Percentiles rank a stretch among this genome's conserved stretches.
phyloP scores from a whole-genome alignment of 2,329 filamentous ascomycete species.

The Ambrosiella beaveri region DNA sequence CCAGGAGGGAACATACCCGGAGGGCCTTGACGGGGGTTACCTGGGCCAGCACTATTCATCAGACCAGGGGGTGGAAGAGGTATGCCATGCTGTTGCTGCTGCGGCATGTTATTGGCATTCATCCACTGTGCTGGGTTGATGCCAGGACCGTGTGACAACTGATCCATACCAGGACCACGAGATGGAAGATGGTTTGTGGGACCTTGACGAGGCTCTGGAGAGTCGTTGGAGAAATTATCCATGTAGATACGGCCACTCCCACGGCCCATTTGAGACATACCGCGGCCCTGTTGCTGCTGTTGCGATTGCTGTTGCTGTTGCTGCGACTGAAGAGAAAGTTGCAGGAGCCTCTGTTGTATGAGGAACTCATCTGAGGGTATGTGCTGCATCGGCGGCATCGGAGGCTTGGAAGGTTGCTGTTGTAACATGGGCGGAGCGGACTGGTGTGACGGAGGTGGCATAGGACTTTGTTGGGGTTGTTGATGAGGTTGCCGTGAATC shows the following conservation, averaged over 20 bases:
- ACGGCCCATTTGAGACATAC: conserved; percentile 17
- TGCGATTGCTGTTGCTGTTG: conserved; percentile 18
- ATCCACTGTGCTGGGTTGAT: conserved; percentile 29
- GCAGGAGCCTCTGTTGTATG: conserved; percentile 15
- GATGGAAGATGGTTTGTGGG: conserved; percentile 47
- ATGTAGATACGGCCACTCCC: conserved; percentile 30
- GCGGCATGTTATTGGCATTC: conserved; percentile 22
- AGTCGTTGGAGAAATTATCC: conserved; percentile 35
- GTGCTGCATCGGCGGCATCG: conserved; percentile 4
- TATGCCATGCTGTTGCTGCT: conserved; percentile 29
- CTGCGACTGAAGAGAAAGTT: conserved; percentile 20
- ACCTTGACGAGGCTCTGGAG: conserved; percentile 27
- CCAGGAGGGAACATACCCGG: conserved; percentile 40
- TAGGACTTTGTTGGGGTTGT: conserved; percentile 31
- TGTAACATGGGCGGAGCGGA: conserved; percentile 13
- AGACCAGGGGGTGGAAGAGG: conserved; percentile 43
- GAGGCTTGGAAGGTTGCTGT: conserved; percentile 12
- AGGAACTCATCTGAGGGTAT: conserved; percentile 6
- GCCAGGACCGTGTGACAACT: conserved; percentile 33
- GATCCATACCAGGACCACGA: conserved; percentile 43
- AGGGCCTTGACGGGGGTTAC: conserved; percentile 28
- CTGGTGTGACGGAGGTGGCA: conserved; percentile 15
- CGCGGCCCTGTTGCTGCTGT: conserved; percentile 9
- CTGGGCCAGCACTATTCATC: conserved; percentile 21
- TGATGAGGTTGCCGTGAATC: conserved; percentile 31